phyloP scores from a whole-genome alignment of 2,329 filamentous ascomycete species.

The Aspergillus sojae region DNA sequence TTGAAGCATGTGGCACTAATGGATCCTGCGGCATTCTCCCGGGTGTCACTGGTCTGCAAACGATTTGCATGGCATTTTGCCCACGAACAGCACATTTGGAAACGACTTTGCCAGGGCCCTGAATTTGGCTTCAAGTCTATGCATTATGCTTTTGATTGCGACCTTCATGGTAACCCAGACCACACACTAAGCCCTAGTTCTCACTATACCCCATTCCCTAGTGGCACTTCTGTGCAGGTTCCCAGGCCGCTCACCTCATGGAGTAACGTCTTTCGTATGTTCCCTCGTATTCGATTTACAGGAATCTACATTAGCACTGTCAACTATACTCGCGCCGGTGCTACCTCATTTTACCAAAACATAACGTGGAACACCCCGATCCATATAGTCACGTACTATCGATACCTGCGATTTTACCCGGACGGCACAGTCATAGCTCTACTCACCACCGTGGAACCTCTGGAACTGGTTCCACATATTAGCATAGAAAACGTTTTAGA shows the following conservation, averaged over 20 bases:
- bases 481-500: constrained; percentile 67
- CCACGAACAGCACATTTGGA: constrained; percentile 87
- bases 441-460: constrained; percentile 76
- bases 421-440: constrained; percentile 83
- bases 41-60: constrained; percentile 81
- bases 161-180: constrained; percentile 53
- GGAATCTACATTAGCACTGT: constrained; percentile 96
- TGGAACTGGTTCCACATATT: constrained; percentile 84
- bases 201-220: constrained; percentile 41
- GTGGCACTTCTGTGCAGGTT: constrained; percentile 30
- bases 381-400: constrained; percentile 96
- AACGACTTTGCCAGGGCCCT: constrained; percentile 67
- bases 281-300: constrained; percentile 88
- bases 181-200: constrained; percentile 35
- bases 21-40: constrained; percentile 77
- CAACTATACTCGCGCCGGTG: constrained; percentile 87
- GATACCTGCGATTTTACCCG: constrained; percentile 92
- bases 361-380: constrained; percentile 80
- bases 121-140: constrained; percentile 81
- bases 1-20: constrained; percentile 70
- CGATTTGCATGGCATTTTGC: constrained; percentile 81
- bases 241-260: constrained; percentile 53
- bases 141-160: constrained; percentile 75
- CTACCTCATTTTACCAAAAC: constrained; percentile 65
- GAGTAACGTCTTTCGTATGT: constrained; percentile 73